phyloP scores from a whole-genome alignment of 2,329 filamentous ascomycete species.

The Monilinia fructicola region DNA sequence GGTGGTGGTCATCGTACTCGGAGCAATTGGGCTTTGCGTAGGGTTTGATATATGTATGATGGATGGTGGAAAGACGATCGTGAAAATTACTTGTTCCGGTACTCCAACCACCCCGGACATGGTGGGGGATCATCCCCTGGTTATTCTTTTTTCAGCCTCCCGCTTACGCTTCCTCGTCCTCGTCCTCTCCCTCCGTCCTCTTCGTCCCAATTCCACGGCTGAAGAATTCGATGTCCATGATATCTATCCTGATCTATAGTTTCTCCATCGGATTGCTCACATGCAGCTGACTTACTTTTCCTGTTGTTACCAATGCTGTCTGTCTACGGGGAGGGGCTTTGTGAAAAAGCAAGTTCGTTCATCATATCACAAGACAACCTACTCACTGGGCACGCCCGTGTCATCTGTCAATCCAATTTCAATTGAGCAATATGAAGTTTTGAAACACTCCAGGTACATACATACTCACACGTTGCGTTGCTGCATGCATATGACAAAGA shows the following conservation, averaged over 20 bases:
- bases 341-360: background rate
- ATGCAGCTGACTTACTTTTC: background rate
- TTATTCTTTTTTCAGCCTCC: constrained; percentile 5
- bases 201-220: background rate
- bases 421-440: too few relatives aligned
- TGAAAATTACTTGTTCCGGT: background rate
- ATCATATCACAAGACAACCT: background rate
- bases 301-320: background rate
- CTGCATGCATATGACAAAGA: background rate
- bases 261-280: background rate
- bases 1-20: too few relatives aligned
- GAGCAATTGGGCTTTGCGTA: too few relatives aligned
- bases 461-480: too few relatives aligned
- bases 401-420: background rate
- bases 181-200: background rate
- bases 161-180: background rate
- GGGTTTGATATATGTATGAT: too few relatives aligned
- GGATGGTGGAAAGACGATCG: too few relatives aligned
- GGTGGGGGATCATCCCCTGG: background rate
- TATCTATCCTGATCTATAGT: background rate
- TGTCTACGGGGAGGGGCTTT: too few relatives aligned
- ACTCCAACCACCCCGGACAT: background rate
- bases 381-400: too few relatives aligned
- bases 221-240: background rate
- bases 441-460: too few relatives aligned